A percentile compares a stretch with the other conserved stretches of the same genome.
These are phyloP conservation scores for Pseudocercospora crystallina DNA, from an alignment of 2,329 filamentous ascomycete species.

Conservation along the genomic window DNA sequence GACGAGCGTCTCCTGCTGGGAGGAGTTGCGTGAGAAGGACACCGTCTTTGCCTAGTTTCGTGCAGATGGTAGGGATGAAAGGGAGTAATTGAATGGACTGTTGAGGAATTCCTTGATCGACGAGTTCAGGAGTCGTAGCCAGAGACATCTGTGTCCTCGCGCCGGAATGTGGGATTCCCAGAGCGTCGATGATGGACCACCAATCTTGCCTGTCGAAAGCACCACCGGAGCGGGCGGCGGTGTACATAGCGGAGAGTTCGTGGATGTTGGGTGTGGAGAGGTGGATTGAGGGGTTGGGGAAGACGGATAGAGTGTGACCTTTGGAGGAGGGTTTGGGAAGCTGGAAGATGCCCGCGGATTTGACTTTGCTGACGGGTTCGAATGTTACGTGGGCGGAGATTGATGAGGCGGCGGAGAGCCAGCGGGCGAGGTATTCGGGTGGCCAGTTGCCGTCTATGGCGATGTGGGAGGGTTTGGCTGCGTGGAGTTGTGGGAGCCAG, in stretches of 20 bases:
- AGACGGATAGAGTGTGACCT: constrained; percentile 44
- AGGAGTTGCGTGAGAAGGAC: constrained; percentile 75
- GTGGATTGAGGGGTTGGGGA: constrained; percentile 64
- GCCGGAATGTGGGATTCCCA: constrained; percentile 69
- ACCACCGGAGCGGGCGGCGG: constrained; percentile 63
- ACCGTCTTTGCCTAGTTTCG: constrained; percentile 76
- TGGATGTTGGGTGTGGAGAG: constrained; percentile 79
- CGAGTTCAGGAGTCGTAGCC: constrained; percentile 65
- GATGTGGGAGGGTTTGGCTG: constrained; percentile 68
- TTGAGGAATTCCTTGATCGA: constrained; percentile 79
- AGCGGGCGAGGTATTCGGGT: constrained; percentile 62
- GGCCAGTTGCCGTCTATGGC: constrained; percentile 89
- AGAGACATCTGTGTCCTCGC: constrained; percentile 70
- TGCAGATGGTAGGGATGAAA: constrained; percentile 79
- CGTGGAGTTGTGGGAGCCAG: constrained; percentile 61
- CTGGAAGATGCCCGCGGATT: constrained; percentile 69
- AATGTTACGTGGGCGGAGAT: constrained; percentile 66
- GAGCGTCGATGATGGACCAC: constrained; percentile 76
- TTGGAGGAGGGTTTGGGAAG: constrained; percentile 23
- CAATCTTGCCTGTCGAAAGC: constrained; percentile 70
- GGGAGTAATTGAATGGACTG: constrained; percentile 82
- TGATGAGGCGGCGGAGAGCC: constrained; percentile 62
- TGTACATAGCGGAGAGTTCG: constrained; percentile 79
- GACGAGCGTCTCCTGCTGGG: constrained; percentile 62
- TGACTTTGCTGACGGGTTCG: constrained; percentile 84